Evolutionary conservation across 78 protist genomes (phyloP).

Genomic region (Bigelowiella natans): DNA sequence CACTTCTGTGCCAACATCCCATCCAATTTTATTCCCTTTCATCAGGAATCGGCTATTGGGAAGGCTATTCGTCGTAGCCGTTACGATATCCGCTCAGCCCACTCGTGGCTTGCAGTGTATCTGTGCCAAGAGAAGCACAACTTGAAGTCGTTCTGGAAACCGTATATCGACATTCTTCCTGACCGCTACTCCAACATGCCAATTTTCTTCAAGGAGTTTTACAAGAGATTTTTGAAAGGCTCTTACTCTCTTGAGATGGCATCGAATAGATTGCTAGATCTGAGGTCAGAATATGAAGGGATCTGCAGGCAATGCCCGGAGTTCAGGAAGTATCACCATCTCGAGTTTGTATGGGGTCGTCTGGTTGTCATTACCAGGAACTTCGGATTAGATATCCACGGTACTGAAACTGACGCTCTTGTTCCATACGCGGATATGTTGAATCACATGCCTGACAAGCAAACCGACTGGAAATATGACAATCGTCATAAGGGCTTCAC

Average conservation of each 20-base stretch:
- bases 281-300: neutral
- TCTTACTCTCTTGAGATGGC: neutral
- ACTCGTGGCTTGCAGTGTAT: neutral
- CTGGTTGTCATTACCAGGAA: slow-evolving; percentile 7
- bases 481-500: neutral
- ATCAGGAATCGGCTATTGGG: neutral
- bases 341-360: slow-evolving; percentile 3
- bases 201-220: neutral
- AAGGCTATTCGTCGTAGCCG: neutral
- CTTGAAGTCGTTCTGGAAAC: neutral
- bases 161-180: neutral
- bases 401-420: neutral
- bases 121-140: neutral
- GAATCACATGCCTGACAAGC: neutral
- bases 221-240: neutral
- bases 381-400: slow-evolving; percentile 5
- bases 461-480: neutral
- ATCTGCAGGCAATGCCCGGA: neutral
- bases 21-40: too few relatives aligned
- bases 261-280: neutral
- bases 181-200: neutral
- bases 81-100: neutral
- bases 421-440: slow-evolving; percentile 11
- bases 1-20: too few relatives aligned
- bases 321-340: neutral